These are phyloP conservation scores for Pestalotiopsis fici DNA, from an alignment of 2,329 filamentous ascomycete genomes.

Conservation along the genomic window DNA sequence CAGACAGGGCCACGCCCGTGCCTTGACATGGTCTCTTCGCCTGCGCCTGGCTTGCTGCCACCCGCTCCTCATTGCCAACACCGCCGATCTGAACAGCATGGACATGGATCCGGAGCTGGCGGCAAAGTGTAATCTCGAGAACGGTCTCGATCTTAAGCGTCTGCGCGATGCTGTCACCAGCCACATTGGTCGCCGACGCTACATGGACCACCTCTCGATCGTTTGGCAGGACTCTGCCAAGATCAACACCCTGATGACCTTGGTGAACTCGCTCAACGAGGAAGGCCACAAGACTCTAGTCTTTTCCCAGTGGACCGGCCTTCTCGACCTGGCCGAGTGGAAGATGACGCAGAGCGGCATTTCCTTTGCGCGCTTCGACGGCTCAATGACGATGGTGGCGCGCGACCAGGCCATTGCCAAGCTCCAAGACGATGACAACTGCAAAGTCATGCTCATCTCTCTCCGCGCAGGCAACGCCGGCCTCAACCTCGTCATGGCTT, in stretches of 20 bases:
- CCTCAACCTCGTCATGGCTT: slow-evolving; percentile 81
- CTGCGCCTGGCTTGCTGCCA: slow-evolving; percentile 83
- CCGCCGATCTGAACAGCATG: slow-evolving; percentile 30
- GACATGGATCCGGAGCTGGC: slow-evolving; percentile 39
- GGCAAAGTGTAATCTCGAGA: slow-evolving; percentile 41
- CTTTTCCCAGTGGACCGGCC: slow-evolving; percentile 79
- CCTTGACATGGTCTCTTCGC: slow-evolving; percentile 77
- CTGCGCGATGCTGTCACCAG: slow-evolving; percentile 69
- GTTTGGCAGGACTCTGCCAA: slow-evolving; percentile 77
- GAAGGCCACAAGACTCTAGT: slow-evolving; percentile 75
- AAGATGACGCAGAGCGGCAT: slow-evolving; percentile 59
- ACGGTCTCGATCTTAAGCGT: slow-evolving; percentile 45
- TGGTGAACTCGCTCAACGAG: slow-evolving; percentile 51
- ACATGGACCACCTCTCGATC: slow-evolving; percentile 68
- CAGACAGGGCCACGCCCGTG: slow-evolving; percentile 73
- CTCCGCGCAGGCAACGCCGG: slow-evolving; percentile 83
- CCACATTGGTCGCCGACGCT: slow-evolving; percentile 65
- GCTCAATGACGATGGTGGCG: slow-evolving; percentile 67
- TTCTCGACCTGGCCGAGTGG: slow-evolving; percentile 77
- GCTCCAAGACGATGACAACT: slow-evolving; percentile 60
- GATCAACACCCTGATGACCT: slow-evolving; percentile 67
- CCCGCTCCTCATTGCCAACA: slow-evolving; percentile 63
- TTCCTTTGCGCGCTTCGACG: slow-evolving; percentile 72
- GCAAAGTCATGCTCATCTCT: slow-evolving; percentile 74
- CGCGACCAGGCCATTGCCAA: slow-evolving; percentile 68